phyloP scores from a whole-genome alignment of 1,284 basidiomycete genomes.

The Flammula alnicola region DNA sequence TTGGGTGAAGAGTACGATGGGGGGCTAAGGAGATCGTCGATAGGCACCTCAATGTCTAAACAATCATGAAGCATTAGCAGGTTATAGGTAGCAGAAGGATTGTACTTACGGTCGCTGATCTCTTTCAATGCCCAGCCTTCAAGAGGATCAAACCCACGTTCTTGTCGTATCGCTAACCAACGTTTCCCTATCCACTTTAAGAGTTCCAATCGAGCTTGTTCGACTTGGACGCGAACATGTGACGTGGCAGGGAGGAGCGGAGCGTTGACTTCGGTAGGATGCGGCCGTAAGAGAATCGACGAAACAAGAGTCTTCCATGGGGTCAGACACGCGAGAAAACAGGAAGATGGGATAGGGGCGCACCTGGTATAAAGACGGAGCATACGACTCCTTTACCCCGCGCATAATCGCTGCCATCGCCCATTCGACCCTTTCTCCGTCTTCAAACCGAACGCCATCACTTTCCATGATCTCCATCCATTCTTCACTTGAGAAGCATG shows the following conservation, averaged over 20 bases:
- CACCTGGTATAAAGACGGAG: constrained; percentile 76
- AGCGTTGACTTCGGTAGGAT: constrained; percentile 59
- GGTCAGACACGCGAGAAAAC: neutral
- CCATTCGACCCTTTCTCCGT: constrained; percentile 72
- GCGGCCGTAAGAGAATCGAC: constrained; percentile 70
- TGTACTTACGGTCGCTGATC: constrained; percentile 74
- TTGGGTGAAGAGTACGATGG: constrained; percentile 26
- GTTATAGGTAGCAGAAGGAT: neutral
- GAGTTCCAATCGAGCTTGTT: constrained; percentile 72
- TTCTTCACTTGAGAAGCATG: constrained; percentile 69
- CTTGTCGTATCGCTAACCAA: constrained; percentile 79
- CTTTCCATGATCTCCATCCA: constrained; percentile 75
- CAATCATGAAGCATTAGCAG: constrained; percentile 1
- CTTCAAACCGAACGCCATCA: constrained; percentile 74
- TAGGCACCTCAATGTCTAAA: constrained; percentile 78
- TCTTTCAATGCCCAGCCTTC: constrained; percentile 90
- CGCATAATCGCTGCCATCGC: constrained; percentile 68
- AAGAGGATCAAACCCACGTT: constrained; percentile 80
- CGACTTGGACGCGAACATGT: constrained; percentile 68
- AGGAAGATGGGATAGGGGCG: constrained; percentile 12
- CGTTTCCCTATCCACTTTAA: constrained; percentile 67
- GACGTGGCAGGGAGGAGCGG: constrained; percentile 71
- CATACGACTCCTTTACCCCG: constrained; percentile 63
- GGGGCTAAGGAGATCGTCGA: constrained; percentile 69
- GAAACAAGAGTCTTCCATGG: constrained; percentile 69